Evolutionary conservation across 352 stramenopile species (phyloP).

Genomic region (Pilasporangium apinafurcum): DNA sequence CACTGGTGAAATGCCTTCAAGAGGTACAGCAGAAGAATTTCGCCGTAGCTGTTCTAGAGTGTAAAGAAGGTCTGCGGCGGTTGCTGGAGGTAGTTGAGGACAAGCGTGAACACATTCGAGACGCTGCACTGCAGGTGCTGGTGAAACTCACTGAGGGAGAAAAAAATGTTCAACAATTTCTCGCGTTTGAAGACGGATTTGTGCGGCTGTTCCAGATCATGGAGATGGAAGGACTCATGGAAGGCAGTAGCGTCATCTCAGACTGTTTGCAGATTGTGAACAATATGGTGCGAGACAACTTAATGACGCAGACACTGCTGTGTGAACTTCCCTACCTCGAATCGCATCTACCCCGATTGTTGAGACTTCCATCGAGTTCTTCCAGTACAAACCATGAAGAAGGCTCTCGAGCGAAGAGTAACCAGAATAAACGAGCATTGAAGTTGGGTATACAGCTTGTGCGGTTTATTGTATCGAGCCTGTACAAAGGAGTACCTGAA

Average conservation of each 20-base stretch:
- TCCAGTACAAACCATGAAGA: slow-evolving; percentile 13
- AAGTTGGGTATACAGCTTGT: slow-evolving; percentile 61
- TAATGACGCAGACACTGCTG: slow-evolving; percentile 75
- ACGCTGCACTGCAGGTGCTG: slow-evolving; percentile 61
- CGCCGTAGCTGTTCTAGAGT: slow-evolving; percentile 36
- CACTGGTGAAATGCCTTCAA: slow-evolving; percentile 51
- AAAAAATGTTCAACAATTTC: slow-evolving; percentile 72
- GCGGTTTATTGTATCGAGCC: slow-evolving; percentile 42
- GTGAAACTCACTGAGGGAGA: slow-evolving; percentile 60
- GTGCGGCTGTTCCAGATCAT: slow-evolving; percentile 71
- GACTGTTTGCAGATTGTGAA: slow-evolving; percentile 77
- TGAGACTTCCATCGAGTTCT: slow-evolving; percentile 20
- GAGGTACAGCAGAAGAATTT: slow-evolving; percentile 44
- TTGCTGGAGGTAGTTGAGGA: slow-evolving; percentile 75
- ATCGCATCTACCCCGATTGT: slow-evolving; percentile 39
- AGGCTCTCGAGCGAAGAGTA: slow-evolving; percentile 12
- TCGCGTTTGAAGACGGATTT: slow-evolving; percentile 81
- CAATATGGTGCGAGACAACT: slow-evolving; percentile 76
- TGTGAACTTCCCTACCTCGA: slow-evolving; percentile 49
- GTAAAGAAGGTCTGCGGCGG: slow-evolving; percentile 59
- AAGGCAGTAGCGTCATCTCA: slow-evolving; percentile 47
- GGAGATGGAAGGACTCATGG: slow-evolving; percentile 45
- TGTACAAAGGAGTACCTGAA: slow-evolving; percentile 51
- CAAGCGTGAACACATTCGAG: slow-evolving; percentile 77
- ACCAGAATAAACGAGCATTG: slow-evolving; percentile 44